Evolutionary conservation across 83 land plant genomes (phyloP).

Genomic region (Picea engelmannii): DNA sequence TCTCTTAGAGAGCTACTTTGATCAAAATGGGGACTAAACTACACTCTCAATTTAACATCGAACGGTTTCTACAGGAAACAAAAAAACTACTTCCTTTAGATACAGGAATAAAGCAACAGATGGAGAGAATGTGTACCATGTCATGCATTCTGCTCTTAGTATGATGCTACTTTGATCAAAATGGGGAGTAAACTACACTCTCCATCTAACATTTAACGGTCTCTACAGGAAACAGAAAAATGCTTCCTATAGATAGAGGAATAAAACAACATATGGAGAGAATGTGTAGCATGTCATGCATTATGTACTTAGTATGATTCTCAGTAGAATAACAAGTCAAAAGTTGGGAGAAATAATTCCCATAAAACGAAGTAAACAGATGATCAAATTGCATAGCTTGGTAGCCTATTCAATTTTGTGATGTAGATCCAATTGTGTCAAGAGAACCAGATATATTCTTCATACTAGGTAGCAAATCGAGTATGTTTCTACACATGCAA

Average conservation of each 20-base stretch:
- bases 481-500: constrained; percentile 56
- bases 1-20: neutral
- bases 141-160: neutral
- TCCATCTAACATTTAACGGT: too few species aligned
- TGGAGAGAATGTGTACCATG: neutral
- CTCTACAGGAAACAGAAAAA: too few species aligned
- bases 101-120: neutral
- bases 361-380: neutral
- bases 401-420: neutral
- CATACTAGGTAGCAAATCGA: constrained; percentile 29
- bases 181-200: too few species aligned
- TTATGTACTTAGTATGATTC: too few species aligned
- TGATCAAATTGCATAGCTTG: neutral
- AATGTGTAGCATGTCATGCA: too few species aligned
- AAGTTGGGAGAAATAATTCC: too few species aligned
- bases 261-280: too few species aligned
- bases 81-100: neutral
- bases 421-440: too few species aligned
- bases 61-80: neutral
- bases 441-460: too few species aligned
- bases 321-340: too few species aligned
- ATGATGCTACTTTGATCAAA: neutral
- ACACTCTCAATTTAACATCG: neutral
- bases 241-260: too few species aligned
- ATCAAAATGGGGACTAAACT: neutral